phyloP scores from a whole-genome alignment of 164 flowering plant genomes.

The Platanus orientalis region DNA sequence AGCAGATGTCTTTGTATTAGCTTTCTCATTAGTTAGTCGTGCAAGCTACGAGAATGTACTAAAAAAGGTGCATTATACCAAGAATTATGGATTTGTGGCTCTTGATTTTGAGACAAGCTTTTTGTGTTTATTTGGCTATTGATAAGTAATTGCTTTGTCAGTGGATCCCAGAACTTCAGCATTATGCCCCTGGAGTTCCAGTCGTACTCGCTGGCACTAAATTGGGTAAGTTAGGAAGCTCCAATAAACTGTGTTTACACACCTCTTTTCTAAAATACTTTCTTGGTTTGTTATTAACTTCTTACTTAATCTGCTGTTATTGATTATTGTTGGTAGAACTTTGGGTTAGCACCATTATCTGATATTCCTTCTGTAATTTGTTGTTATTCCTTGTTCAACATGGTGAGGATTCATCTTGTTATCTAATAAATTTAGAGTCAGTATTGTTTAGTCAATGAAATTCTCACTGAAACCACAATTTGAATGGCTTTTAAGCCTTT shows the following conservation, averaged over 20 bases:
- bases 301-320: neutral
- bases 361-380: neutral
- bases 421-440: too few species aligned
- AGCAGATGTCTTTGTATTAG: constrained; percentile 3
- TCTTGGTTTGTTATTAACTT: neutral
- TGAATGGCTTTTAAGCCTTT: neutral
- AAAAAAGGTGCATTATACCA: constrained; percentile 62
- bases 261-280: neutral
- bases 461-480: neutral
- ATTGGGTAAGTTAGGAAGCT: constrained; percentile 50
- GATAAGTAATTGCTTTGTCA: constrained; percentile 30
- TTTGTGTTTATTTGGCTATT: constrained; percentile 9
- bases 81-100: neutral
- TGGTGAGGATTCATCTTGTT: neutral
- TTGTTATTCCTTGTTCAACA: neutral
- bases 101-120: neutral
- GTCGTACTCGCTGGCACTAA: constrained; percentile 91
- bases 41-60: constrained; percentile 39
- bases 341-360: too few species aligned
- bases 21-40: constrained; percentile 4
- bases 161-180: constrained; percentile 99
- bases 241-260: too few species aligned
- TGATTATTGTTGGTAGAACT: neutral
- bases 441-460: neutral
- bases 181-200: constrained; percentile 86